phyloP scores from a whole-genome alignment of 179 eudicot species.

The Corrigiola litoralis region DNA sequence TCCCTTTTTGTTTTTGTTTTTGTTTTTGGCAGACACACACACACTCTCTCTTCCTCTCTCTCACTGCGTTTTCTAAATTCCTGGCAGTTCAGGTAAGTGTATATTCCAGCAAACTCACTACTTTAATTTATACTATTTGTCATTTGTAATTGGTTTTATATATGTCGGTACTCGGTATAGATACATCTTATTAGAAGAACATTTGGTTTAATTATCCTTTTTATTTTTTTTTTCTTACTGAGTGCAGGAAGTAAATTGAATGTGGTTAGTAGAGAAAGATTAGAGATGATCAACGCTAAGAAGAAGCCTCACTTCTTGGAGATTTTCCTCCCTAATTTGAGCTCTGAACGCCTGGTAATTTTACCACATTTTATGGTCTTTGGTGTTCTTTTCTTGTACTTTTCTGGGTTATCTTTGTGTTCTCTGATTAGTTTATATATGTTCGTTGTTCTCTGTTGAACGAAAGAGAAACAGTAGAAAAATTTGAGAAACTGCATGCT shows the following conservation, averaged over 20 bases:
- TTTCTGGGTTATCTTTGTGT: not conserved
- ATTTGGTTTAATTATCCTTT: no score
- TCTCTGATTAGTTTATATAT: not conserved
- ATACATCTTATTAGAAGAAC: no score
- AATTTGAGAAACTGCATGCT: no score
- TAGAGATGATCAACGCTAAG: conserved; percentile 23
- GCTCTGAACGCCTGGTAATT: conserved; percentile 58
- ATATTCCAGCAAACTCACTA: no score
- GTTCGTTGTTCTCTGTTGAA: no score
- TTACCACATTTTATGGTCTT: not conserved
- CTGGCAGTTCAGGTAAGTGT: no score
- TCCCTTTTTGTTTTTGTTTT: not conserved
- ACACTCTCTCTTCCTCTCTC: not conserved
- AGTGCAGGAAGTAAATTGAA: not conserved
- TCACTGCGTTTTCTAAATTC: not conserved
- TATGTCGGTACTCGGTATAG: no score
- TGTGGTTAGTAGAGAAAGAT: not conserved
- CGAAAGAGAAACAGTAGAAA: no score
- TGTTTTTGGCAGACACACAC: no score
- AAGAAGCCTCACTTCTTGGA: conserved; percentile 56
- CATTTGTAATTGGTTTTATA: no score
- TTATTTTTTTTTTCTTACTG: not conserved
- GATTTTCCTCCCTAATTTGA: conserved; percentile 49
- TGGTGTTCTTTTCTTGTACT: not conserved
- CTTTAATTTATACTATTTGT: no score